Evolutionary conservation across 257 asterid species (phyloP).

Genomic region (Solanum lycopersicoides): DNA sequence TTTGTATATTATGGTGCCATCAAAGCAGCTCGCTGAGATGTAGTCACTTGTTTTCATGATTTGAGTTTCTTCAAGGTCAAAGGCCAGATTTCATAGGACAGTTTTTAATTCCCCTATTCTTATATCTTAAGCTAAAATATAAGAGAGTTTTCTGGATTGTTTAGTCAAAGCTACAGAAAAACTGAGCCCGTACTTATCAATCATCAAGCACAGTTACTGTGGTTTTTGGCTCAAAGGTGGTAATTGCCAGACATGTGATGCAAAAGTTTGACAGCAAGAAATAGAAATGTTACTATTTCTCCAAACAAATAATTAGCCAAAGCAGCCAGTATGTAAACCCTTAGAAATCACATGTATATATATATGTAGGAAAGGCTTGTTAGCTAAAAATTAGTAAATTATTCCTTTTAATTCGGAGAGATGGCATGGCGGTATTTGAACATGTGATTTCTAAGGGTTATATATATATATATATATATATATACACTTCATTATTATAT

Average conservation of each 20-base stretch:
- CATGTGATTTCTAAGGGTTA: too few relatives aligned
- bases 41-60: not conserved
- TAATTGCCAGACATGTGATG: not conserved
- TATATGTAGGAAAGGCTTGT: too few relatives aligned
- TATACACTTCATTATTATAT: not conserved
- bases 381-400: too few relatives aligned
- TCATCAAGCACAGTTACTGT: not conserved
- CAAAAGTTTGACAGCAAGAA: not conserved
- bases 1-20: slow-evolving; percentile 32
- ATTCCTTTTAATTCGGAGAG: too few relatives aligned
- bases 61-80: slow-evolving; percentile 5
- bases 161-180: not conserved
- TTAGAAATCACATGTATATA: not conserved
- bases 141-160: not conserved
- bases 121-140: not conserved
- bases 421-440: too few relatives aligned
- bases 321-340: not conserved
- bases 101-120: not conserved
- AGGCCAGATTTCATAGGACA: not conserved
- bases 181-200: not conserved
- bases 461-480: not conserved
- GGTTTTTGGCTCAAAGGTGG: not conserved
- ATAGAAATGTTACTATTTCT: not conserved
- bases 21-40: slow-evolving; percentile 86
- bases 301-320: not conserved